Conservation (phyloP, 768 basidiomycete genomes). For the Naematelia aurantialba region DNA sequence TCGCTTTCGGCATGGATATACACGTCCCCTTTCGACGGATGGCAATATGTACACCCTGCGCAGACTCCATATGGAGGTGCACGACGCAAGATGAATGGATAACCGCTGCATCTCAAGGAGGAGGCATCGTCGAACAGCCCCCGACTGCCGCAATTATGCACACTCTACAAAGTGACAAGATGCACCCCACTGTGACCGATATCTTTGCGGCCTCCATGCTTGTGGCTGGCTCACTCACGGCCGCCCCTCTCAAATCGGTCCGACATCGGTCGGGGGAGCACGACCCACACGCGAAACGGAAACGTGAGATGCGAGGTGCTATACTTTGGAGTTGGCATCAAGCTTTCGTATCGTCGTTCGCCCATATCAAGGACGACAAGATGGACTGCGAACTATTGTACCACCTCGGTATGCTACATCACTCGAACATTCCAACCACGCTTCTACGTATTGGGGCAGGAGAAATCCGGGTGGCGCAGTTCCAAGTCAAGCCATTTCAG, state of each 20-base stretch:
- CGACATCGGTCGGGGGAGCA: background rate
- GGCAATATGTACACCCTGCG: background rate
- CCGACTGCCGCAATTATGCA: background rate
- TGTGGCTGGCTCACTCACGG: background rate
- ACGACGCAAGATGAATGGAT: background rate
- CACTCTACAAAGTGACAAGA: background rate
- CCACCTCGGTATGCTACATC: background rate
- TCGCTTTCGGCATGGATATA: background rate
- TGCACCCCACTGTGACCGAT: background rate
- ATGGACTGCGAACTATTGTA: background rate
- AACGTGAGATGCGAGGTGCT: background rate
- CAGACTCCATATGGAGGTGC: background rate
- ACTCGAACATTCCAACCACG: background rate
- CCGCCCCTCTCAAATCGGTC: background rate
- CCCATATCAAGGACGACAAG: background rate
- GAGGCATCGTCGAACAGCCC: background rate
- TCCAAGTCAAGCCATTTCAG: background rate
- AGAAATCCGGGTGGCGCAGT: background rate
- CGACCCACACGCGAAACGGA: background rate
- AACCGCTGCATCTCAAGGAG: background rate
- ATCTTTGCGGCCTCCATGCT: background rate
- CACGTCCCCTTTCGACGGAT: background rate
- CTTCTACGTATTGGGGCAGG: background rate
- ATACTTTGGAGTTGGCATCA: background rate
- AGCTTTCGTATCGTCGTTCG: background rate